phyloP scores from a whole-genome alignment of 768 basidiomycete species.

The Mycena olivaceomarginata region DNA sequence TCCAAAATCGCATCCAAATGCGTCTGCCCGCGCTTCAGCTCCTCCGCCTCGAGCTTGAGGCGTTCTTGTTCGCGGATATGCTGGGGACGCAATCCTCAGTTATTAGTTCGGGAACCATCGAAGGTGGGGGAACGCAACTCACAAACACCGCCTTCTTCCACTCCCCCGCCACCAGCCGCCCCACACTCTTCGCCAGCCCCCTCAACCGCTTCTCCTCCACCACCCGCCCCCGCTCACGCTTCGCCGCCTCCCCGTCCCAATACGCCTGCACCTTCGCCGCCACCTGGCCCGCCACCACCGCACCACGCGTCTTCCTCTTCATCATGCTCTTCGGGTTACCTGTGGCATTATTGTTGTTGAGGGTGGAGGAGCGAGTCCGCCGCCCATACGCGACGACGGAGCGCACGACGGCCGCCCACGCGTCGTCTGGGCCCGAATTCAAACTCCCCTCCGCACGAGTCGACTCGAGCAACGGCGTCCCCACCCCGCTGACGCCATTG shows the following conservation, averaged over 20 bases:
- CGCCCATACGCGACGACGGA: slow-evolving; percentile 57
- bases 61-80: slow-evolving; percentile 85
- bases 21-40: slow-evolving; percentile 85
- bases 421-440: slow-evolving; percentile 59
- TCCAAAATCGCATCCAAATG: slow-evolving; percentile 94
- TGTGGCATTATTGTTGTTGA: slow-evolving; percentile 43
- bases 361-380: not conserved
- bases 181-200: slow-evolving; percentile 81
- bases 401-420: slow-evolving; percentile 78
- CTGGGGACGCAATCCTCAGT: slow-evolving; percentile 56
- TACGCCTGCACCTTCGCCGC: slow-evolving; percentile 81
- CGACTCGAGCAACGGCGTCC: slow-evolving; percentile 40
- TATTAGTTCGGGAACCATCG: slow-evolving; percentile 7
- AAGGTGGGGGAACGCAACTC: slow-evolving; percentile 53
- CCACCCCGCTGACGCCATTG: not conserved
- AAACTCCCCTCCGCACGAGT: slow-evolving; percentile 12
- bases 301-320: slow-evolving; percentile 55
- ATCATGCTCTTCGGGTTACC: no score
- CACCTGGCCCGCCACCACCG: slow-evolving; percentile 71
- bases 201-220: slow-evolving; percentile 83
- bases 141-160: slow-evolving; percentile 95
- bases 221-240: slow-evolving; percentile 73
- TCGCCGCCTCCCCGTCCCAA: slow-evolving; percentile 82
- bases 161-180: slow-evolving; percentile 81
- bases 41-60: slow-evolving; percentile 81